phyloP scores from a whole-genome alignment of 352 stramenopile species.

The Phytophthora melonis region DNA sequence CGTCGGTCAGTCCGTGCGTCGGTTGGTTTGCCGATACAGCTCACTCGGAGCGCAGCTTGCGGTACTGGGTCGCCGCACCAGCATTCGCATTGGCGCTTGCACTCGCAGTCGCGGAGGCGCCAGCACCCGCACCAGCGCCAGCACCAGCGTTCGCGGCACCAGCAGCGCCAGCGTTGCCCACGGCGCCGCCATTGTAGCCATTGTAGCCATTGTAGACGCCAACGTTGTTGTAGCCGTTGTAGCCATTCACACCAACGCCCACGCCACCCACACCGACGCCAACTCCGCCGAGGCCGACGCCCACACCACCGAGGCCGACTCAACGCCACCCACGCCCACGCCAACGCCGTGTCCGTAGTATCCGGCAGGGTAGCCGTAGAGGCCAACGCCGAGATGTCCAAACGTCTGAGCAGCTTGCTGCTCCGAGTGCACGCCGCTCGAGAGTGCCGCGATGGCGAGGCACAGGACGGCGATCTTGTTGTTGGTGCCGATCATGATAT shows the following conservation, averaged over 20 bases:
- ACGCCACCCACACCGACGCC: neutral
- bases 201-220: neutral
- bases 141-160: too few species aligned
- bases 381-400: neutral
- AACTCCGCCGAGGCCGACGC: neutral
- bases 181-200: neutral
- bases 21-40: neutral
- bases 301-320: neutral
- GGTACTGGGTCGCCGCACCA: neutral
- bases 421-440: neutral
- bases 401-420: neutral
- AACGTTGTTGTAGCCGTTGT: neutral
- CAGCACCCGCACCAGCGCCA: neutral
- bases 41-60: neutral
- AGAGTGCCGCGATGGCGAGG: neutral
- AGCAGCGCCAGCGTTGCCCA: neutral
- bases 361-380: neutral
- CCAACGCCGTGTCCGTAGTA: neutral
- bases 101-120: neutral
- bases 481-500: neutral
- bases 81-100: neutral
- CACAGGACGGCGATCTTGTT: constrained; percentile 1
- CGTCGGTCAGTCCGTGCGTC: too few species aligned
- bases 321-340: neutral
- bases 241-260: neutral